Evolutionary conservation across 2,329 filamentous ascomycete genomes (phyloP).

Genomic region (Fusarium lyarnte): DNA sequence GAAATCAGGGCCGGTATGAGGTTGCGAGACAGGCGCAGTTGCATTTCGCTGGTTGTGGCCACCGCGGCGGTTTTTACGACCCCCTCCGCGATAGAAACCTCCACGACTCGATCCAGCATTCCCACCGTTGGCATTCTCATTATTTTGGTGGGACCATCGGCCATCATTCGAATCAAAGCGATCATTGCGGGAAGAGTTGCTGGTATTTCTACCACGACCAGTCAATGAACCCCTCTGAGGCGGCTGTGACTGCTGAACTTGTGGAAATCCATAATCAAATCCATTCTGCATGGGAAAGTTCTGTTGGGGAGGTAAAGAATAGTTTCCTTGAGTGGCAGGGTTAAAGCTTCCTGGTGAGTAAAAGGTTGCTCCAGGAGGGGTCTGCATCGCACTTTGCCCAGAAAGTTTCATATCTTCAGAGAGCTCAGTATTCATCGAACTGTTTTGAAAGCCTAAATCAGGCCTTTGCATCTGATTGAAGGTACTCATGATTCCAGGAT

Average conservation of each 20-base stretch:
- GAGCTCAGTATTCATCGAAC: not conserved
- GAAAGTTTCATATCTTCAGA: not conserved
- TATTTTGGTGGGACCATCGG: conserved; percentile 22
- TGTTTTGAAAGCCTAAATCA: not conserved
- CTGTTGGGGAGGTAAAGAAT: not conserved
- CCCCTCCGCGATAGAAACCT: conserved; percentile 16
- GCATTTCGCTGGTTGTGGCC: conserved; percentile 30
- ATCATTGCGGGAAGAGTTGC: conserved; percentile 11
- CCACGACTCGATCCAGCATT: conserved; percentile 14
- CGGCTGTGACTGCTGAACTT: not conserved
- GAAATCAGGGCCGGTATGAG: not conserved
- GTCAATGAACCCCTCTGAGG: not conserved
- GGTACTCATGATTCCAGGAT: not conserved
- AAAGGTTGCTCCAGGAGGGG: conserved; percentile 3
- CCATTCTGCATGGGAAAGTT: not conserved
- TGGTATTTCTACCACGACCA: conserved; percentile 9
- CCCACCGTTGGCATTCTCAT: conserved; percentile 14
- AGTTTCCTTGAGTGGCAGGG: not conserved
- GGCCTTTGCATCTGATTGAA: not conserved
- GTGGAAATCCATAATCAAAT: conserved; percentile 7
- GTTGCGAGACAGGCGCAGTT: conserved; percentile 28
- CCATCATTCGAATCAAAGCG: conserved; percentile 7
- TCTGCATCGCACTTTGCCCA: not conserved
- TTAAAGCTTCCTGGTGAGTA: not conserved
- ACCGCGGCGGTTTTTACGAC: conserved; percentile 30